phyloP scores from a whole-genome alignment of 176 grass and related monocot genomes.

The Urochloa ruziziensis region DNA sequence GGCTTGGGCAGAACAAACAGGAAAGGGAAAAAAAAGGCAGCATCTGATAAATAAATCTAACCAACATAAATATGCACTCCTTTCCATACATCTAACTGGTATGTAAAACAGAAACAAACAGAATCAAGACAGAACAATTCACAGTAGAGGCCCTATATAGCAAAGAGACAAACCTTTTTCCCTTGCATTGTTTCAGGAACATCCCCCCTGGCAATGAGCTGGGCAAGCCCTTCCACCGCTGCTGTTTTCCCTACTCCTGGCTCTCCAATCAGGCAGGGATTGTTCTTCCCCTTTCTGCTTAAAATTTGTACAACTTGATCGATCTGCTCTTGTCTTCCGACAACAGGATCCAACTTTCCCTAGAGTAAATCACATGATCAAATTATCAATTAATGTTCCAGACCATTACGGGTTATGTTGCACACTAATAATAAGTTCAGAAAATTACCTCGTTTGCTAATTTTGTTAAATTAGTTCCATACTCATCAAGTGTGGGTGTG shows the following conservation, averaged over 20 bases:
- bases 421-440: not conserved
- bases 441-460: not conserved
- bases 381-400: not conserved
- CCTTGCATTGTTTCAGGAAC: slow-evolving; percentile 88
- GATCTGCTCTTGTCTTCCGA: slow-evolving; percentile 73
- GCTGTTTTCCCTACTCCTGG: slow-evolving; percentile 94
- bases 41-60: not conserved
- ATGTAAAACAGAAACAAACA: not conserved
- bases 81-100: not conserved
- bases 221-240: slow-evolving; percentile 83
- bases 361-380: not conserved
- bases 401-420: not conserved
- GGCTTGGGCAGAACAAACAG: not conserved
- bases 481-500: slow-evolving; percentile 8
- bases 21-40: not conserved
- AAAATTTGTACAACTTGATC: slow-evolving; percentile 78
- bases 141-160: not conserved
- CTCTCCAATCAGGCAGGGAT: slow-evolving; percentile 82
- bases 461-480: not conserved
- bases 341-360: slow-evolving; percentile 63
- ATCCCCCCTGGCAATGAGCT: slow-evolving; percentile 70
- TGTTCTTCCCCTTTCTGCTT: slow-evolving; percentile 80
- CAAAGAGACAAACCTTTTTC: slow-evolving; percentile 47
- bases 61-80: too few species aligned
- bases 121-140: too few species aligned